phyloP scores from a whole-genome alignment of 129 eudicot species.

The sunflower (Helianthus annuus) region DNA sequence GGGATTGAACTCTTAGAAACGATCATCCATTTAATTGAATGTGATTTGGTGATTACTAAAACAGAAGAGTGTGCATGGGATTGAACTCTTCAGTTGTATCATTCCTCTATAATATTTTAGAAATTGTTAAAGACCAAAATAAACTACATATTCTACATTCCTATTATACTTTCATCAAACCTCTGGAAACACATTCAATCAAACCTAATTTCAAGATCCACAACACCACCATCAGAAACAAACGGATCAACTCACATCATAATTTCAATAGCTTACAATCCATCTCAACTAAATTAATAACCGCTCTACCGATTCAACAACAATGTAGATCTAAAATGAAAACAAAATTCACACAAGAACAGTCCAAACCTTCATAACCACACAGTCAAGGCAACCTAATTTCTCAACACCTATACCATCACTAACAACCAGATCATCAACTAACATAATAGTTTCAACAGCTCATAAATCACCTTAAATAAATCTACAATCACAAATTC shows the following conservation, averaged over 20 bases:
- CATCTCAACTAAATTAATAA: constrained; percentile 7
- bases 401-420: constrained; percentile 19
- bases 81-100: constrained; percentile 4
- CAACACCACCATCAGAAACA: constrained; percentile 15
- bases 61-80: neutral
- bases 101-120: neutral
- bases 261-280: constrained; percentile 18
- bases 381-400: constrained; percentile 15
- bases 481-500: constrained; percentile 6
- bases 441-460: neutral
- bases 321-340: constrained; percentile 22
- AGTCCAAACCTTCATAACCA: constrained; percentile 8
- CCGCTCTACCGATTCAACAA: neutral
- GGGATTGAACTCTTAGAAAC: neutral
- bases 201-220: constrained; percentile 14
- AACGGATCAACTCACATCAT: constrained; percentile 12
- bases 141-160: neutral
- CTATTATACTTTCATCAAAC: constrained; percentile 20
- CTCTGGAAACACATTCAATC: constrained; percentile 2
- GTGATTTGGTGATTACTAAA: too few relatives aligned
- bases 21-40: too few relatives aligned
- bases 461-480: neutral
- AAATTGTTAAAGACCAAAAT: neutral
- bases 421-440: constrained; percentile 23
- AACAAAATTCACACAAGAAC: neutral